phyloP scores from a whole-genome alignment of 305 asterid genomes.

The Fraxinus albicans region DNA sequence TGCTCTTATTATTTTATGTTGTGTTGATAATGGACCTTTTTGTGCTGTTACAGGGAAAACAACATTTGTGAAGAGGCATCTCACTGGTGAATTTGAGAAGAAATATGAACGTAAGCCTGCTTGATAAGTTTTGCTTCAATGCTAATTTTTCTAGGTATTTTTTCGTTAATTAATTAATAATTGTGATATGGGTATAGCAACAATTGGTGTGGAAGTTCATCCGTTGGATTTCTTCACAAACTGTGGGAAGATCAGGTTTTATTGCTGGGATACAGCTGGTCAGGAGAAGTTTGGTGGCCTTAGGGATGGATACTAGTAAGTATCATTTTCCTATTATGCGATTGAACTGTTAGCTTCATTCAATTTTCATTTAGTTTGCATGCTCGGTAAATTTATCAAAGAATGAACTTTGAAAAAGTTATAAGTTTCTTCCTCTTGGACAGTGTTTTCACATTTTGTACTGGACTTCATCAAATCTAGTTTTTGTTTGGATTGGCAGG shows the following conservation, averaged over 20 bases:
- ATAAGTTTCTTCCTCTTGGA: not conserved
- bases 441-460: not conserved
- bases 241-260: constrained; percentile 66
- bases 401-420: not conserved
- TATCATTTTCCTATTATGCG: constrained; percentile 2
- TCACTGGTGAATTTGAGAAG: constrained; percentile 74
- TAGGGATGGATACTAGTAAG: constrained; percentile 78
- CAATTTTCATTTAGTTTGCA: not conserved
- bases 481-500: not conserved
- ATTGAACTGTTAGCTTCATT: not conserved
- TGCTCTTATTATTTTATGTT: not conserved
- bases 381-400: not conserved
- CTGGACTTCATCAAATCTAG: not conserved
- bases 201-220: constrained; percentile 76
- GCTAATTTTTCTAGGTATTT: not conserved
- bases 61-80: constrained; percentile 75
- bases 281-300: constrained; percentile 80
- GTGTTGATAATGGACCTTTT: not conserved
- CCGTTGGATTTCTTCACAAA: constrained; percentile 67
- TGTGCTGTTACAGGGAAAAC: constrained; percentile 47
- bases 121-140: not conserved
- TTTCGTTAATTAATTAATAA: not conserved
- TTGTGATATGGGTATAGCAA: constrained; percentile 35
- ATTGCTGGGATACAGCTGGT: constrained; percentile 87
- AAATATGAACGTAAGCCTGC: constrained; percentile 56